These are phyloP conservation scores for Rhinocladiella similis DNA, from an alignment of 2,329 filamentous ascomycete genomes.

Conservation along the genomic window DNA sequence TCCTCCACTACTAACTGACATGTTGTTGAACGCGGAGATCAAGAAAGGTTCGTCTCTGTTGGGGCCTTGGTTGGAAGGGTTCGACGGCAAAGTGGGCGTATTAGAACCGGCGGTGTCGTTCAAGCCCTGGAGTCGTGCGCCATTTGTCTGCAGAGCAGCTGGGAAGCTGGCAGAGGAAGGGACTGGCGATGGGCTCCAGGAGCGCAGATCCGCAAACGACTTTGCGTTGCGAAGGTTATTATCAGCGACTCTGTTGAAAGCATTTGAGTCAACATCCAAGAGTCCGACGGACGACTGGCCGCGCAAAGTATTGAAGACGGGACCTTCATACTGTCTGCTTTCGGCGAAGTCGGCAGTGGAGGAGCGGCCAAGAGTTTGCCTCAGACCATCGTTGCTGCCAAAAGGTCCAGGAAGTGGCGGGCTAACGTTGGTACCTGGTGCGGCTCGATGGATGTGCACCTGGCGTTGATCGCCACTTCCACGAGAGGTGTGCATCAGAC, in stretches of 20 bases:
- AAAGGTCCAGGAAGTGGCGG: conserved; percentile 53
- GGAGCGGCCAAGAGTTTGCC: conserved; percentile 83
- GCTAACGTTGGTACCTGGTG: conserved; percentile 55
- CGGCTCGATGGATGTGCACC: conserved; percentile 74
- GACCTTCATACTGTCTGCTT: conserved; percentile 68
- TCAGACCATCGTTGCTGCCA: conserved; percentile 69
- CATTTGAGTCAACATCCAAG: conserved; percentile 75
- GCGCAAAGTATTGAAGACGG: conserved; percentile 63
- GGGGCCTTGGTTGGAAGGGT: conserved; percentile 50
- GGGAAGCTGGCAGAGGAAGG: conserved; percentile 87
- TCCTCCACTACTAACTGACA: conserved; percentile 50
- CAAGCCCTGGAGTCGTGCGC: conserved; percentile 60
- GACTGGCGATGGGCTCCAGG: conserved; percentile 91
- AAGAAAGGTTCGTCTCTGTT: conserved; percentile 59
- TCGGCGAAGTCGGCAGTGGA: conserved; percentile 97
- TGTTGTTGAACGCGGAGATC: conserved; percentile 62
- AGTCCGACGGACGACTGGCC: conserved; percentile 78
- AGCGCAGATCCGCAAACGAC: conserved; percentile 92
- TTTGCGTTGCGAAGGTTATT: conserved; percentile 87
- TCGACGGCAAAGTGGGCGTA: conserved; percentile 67
- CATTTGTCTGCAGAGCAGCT: conserved; percentile 63
- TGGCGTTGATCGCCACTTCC: conserved; percentile 85
- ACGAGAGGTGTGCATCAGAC: conserved; percentile 84
- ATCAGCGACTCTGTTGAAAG: conserved; percentile 60
- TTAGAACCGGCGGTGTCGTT: conserved; percentile 59